Percentiles rank a stretch among this genome's conserved stretches.
Conservation (phyloP, 208 protist genomes). For the Trypanosoma platydactyli region DNA sequence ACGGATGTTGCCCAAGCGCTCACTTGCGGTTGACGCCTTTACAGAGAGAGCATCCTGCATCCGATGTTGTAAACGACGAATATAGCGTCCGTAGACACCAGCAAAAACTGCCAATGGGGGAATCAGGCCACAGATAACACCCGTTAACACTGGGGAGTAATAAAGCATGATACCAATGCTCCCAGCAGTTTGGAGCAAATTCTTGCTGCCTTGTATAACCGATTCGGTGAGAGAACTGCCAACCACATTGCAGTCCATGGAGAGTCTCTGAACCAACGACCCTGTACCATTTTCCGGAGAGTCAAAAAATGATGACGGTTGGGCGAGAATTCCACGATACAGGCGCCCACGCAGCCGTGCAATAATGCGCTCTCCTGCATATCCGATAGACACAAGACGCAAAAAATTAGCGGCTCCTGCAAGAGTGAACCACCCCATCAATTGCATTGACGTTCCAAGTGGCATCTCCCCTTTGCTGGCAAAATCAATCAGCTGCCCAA, state of each 20-base stretch:
- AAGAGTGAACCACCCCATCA: constrained; percentile 73
- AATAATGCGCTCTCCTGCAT: constrained; percentile 76
- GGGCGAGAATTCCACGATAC: constrained; percentile 63
- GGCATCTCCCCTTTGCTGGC: constrained; percentile 81
- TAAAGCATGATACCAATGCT: constrained; percentile 88
- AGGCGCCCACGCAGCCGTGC: constrained; percentile 61
- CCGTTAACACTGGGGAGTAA: constrained; percentile 81
- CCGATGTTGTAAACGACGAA: constrained; percentile 70
- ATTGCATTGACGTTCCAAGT: constrained; percentile 70
- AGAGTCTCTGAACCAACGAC: constrained; percentile 77
- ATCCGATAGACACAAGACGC: constrained; percentile 71
- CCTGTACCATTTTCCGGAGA: constrained; percentile 72
- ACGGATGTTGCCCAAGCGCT: constrained; percentile 78
- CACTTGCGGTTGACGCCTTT: constrained; percentile 78
- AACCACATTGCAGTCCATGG: constrained; percentile 88
- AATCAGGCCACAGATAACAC: constrained; percentile 79
- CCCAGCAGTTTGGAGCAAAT: constrained; percentile 75
- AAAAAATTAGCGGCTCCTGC: constrained; percentile 71
- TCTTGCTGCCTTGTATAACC: constrained; percentile 81
- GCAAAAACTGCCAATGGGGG: constrained; percentile 84
- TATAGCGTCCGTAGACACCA: constrained; percentile 79
- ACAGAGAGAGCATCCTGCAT: constrained; percentile 84
- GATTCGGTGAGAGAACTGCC: constrained; percentile 81
- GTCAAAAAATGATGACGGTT: constrained; percentile 84
- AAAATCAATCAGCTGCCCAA: constrained; percentile 83